These are phyloP conservation scores for Cladosporium sp. DNA, from an alignment of 2,329 filamentous ascomycete genomes.

Conservation along the genomic window DNA sequence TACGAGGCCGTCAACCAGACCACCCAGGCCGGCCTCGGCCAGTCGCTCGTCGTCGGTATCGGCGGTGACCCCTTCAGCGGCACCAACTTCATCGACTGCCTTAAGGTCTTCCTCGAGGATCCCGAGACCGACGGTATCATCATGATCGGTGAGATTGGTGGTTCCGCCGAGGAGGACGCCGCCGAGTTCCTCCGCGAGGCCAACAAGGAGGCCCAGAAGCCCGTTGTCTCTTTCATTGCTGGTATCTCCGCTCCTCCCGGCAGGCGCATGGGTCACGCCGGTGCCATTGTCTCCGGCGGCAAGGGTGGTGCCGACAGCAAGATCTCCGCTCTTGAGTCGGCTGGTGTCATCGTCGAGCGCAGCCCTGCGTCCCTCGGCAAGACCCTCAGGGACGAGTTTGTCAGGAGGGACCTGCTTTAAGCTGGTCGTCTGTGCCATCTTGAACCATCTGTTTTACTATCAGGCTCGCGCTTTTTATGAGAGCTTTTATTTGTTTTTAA, in stretches of 20 bases:
- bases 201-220: constrained; percentile 84
- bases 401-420: constrained; percentile 91
- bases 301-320: constrained; percentile 98
- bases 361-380: constrained; percentile 90
- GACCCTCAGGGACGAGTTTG: constrained; percentile 90
- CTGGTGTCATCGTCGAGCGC: constrained; percentile 93
- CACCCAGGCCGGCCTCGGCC: constrained; percentile 90
- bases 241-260: constrained; percentile 96
- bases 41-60: constrained; percentile 97
- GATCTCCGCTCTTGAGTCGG: constrained; percentile 88
- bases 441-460: constrained; percentile 12
- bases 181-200: constrained; percentile 90
- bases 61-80: constrained; percentile 98
- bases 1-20: constrained; percentile 99
- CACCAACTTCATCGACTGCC: constrained; percentile 99
- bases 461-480: neutral
- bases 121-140: constrained; percentile 98
- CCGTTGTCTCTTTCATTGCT: constrained; percentile 95
- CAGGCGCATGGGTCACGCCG: constrained; percentile 96
- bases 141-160: constrained; percentile 99
- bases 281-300: constrained; percentile 94
- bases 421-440: neutral
- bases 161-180: constrained; percentile 94
- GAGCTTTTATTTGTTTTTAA: constrained; percentile 7
- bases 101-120: constrained; percentile 94